These are phyloP conservation scores for Entomophthora muscae DNA, from an alignment of 371 early-diverging fungal species.

Conservation along the genomic window DNA sequence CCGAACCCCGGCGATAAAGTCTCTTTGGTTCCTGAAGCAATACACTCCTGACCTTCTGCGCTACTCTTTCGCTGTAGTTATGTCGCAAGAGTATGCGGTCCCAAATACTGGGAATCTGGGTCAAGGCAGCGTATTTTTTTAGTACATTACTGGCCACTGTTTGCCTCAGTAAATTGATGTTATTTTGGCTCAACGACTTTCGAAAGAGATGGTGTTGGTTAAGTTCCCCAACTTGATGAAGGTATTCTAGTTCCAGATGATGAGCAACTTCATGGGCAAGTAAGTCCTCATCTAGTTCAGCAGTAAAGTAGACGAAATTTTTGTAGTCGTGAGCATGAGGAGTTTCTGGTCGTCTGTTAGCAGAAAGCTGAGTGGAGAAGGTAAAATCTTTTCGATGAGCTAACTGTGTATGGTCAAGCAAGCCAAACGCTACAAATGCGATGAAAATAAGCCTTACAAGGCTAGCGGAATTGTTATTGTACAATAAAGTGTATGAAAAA, in stretches of 20 bases:
- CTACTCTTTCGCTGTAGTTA: constrained; percentile 5
- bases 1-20: not conserved
- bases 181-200: not conserved
- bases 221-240: constrained; percentile 1
- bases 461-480: no score
- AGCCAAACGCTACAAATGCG: no score
- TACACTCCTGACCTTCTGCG: not conserved
- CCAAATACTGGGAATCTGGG: not conserved
- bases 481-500: no score
- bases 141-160: not conserved
- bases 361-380: no score
- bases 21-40: constrained; percentile 7
- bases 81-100: not conserved
- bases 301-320: not conserved
- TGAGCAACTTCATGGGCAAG: not conserved
- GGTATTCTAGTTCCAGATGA: not conserved
- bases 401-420: no score
- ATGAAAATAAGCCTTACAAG: no score
- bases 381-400: no score
- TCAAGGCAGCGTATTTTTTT: constrained; percentile 1
- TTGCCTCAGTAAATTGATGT: not conserved
- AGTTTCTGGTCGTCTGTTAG: not conserved
- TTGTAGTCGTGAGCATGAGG: not conserved
- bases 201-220: constrained; percentile 1
- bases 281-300: not conserved